Conservation (phyloP, 2,329 filamentous ascomycete genomes). For the Didymella pomorum region DNA sequence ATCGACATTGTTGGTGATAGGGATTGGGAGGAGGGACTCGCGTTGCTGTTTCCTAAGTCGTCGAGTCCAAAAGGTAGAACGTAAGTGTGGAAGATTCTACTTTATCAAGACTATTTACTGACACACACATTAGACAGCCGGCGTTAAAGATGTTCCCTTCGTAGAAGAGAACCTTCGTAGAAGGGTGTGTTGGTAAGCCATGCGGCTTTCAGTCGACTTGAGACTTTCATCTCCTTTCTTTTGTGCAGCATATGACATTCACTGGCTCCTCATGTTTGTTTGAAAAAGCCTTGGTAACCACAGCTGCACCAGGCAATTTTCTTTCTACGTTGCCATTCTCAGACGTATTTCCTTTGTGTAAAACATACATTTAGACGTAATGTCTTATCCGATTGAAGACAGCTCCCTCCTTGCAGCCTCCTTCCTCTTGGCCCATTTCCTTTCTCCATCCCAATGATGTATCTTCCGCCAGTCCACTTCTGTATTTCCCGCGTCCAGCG, state of each 20-base stretch:
- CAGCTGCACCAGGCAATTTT: background rate
- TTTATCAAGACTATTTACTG: background rate
- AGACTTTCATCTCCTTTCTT: background rate
- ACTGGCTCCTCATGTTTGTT: background rate
- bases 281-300: too few relatives aligned
- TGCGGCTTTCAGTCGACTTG: background rate
- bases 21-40: slow-evolving; percentile 48
- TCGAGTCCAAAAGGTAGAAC: background rate
- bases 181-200: too few relatives aligned
- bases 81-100: background rate
- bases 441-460: background rate
- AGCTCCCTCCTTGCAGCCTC: background rate
- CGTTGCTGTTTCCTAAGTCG: slow-evolving; percentile 40
- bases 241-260: background rate
- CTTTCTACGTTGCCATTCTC: too few relatives aligned
- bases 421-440: background rate
- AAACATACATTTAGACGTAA: background rate
- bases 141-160: background rate
- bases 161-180: background rate
- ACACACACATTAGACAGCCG: background rate
- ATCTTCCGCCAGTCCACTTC: background rate
- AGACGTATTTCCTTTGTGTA: background rate
- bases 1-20: slow-evolving; percentile 45
- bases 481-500: background rate
- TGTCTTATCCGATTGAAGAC: background rate